Evolutionary conservation across 148 eudicot species (phyloP), one percentile per base, ranked within the genome.

Genomic region (Fagopyrum homotropicum): DNA sequence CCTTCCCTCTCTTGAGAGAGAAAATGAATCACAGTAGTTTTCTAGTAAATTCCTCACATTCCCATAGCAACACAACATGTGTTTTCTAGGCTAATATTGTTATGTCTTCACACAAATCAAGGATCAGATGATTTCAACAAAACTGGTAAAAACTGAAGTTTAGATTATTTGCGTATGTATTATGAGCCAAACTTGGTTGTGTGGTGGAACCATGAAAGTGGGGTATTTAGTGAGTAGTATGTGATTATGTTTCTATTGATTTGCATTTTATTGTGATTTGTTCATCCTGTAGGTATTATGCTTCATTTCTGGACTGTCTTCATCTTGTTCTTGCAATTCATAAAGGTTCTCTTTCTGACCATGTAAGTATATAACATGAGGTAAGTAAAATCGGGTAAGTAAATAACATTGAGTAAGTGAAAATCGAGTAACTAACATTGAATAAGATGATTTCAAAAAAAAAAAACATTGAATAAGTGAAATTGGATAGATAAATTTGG

Each of bases 311-410:
- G 74, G 87, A 86, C 49, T 92, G 97, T 78, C 88, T 96, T 76
- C 99, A 96, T 83, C 82, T 89, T 82, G 93, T 89, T 76, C 90
- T 96, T 15, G 51, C 82, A 68, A 87, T 90, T 78, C 90, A 94
- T 63, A 92, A 89, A 81, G 92, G 89, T 57, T 57, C 89, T 52
- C 82, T 95, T 81, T 81, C 89, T 35, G 92, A 88, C 79, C 92
- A 95, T 80, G 97, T 95, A 85, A 84, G 88, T 78, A 73, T 47
- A 46, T 71, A 22, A 22, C 26, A 22, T 22, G 26, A 22, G 26
- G 26, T 22, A 22, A 22, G 26, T 22, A 22, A 22, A 22, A 22
- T 22, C 26, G 26, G 26, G 26, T 22, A 22, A 22, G 26, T 22
- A 22, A 22, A 0, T 22, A 22, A 22, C 26, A 22, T 22, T 22